Evolutionary conservation across 2,329 filamentous ascomycete species (phyloP), one percentile per base, ranked within the genome.

Genomic region (Aspergillus proliferans): DNA sequence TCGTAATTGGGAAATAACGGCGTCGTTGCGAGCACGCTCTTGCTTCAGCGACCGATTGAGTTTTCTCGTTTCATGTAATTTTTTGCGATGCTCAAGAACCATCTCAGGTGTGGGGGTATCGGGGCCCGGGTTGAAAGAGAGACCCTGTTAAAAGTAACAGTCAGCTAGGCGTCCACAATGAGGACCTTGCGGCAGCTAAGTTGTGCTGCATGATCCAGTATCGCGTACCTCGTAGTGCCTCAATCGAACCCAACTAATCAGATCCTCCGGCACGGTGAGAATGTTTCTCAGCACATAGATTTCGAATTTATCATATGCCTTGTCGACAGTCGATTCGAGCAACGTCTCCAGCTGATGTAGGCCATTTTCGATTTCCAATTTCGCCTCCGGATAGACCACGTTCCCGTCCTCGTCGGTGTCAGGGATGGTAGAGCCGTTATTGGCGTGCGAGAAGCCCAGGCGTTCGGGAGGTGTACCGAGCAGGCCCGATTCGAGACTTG

Each of bases 221-320:
- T 28, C 34, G 10, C 33, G 26, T 63, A 83, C 88, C 67, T 90
- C 83, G 72, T 98, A 96, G 75, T 97, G 92, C 43, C 81, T 81
- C 55, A 98, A 74, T 47, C 86, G 77, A 55, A 97, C 84, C 82
- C 87, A 96, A 50, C 82, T 80, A 60, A 87, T 73, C 43, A 85
- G 75, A 53, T 92, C 87, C 24, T 84, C 81, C 44, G 81, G 81
- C 36, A 92, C 82, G 38, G 81, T 85, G 54, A 93, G 71, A 58
- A 91, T 87, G 65, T 96, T 96, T 56, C 89, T 79, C 75, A 98
- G 77, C 46, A 89, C 85, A 72, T 92, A 96, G 49, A 98, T 87
- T 74, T 93, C 88, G 61, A 92, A 86, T 55, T 86, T 84, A 73
- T 93, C 88, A 64, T 92, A 92, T 57, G 88, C 87, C 68, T 85